phyloP scores from a whole-genome alignment of 805 yeast genomes.

The Kuraishia borneana region DNA sequence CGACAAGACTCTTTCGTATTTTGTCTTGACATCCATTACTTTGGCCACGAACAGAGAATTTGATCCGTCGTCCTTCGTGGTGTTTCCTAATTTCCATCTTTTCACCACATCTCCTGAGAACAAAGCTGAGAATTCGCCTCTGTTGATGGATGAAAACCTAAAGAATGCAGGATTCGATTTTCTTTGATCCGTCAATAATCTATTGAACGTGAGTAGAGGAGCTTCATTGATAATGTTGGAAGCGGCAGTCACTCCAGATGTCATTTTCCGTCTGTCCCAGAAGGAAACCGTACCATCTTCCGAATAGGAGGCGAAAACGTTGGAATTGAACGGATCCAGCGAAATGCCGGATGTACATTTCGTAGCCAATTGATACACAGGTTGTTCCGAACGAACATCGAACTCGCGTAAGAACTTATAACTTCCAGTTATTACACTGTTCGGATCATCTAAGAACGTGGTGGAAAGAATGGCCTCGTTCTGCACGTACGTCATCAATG shows the following conservation, averaged over 20 bases:
- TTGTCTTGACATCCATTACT: slow-evolving; percentile 66
- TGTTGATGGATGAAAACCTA: slow-evolving; percentile 51
- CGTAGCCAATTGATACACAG: slow-evolving; percentile 66
- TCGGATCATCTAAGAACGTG: slow-evolving; percentile 48
- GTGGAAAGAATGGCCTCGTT: slow-evolving; percentile 69
- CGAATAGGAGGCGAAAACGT: slow-evolving; percentile 61
- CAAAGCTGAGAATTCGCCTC: slow-evolving; percentile 68
- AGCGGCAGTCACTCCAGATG: slow-evolving; percentile 8
- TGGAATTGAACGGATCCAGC: slow-evolving; percentile 56
- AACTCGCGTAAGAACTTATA: slow-evolving; percentile 69
- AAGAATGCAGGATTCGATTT: slow-evolving; percentile 55
- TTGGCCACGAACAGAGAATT: slow-evolving; percentile 65
- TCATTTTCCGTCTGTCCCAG: slow-evolving; percentile 66
- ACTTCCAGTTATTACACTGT: slow-evolving; percentile 57
- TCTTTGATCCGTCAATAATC: slow-evolving; percentile 47
- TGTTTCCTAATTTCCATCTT: slow-evolving; percentile 62
- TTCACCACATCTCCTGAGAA: slow-evolving; percentile 70
- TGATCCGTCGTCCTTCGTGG: slow-evolving; percentile 18
- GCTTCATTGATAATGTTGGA: slow-evolving; percentile 26
- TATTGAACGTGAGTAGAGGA: slow-evolving; percentile 50
- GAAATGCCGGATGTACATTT: slow-evolving; percentile 58
- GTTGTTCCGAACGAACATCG: slow-evolving; percentile 56
- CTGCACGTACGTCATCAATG: slow-evolving; percentile 46
- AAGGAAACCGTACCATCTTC: slow-evolving; percentile 80
- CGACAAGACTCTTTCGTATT: slow-evolving; percentile 71